phyloP scores from a whole-genome alignment of 2,329 filamentous ascomycete genomes.

The Myriosclerotinia duriaeana region DNA sequence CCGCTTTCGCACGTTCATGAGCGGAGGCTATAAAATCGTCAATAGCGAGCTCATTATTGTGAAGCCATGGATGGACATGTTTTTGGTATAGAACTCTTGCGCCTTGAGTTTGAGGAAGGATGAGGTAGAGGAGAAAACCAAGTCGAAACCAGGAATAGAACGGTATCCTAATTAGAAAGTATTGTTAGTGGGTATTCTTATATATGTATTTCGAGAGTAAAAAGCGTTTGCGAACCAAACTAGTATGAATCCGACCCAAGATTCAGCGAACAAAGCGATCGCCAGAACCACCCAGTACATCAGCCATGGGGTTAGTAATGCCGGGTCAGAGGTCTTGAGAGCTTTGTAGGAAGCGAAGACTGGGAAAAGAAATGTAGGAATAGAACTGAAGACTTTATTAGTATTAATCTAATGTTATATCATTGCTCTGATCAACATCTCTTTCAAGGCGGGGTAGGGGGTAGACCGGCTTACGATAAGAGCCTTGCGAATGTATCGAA shows the following conservation, averaged over 20 bases:
- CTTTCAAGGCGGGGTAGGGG: constrained; percentile 38
- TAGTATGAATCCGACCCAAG: constrained; percentile 83
- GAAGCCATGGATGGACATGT: constrained; percentile 84
- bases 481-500: constrained; percentile 77
- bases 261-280: constrained; percentile 77
- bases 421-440: neutral
- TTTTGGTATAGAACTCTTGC: constrained; percentile 81
- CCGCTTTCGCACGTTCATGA: constrained; percentile 74
- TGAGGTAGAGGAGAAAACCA: constrained; percentile 85
- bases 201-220: neutral
- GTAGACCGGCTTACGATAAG: constrained; percentile 60
- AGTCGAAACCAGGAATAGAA: constrained; percentile 93
- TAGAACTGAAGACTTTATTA: constrained; percentile 56
- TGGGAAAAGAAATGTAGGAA: constrained; percentile 88
- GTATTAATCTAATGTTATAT: constrained; percentile 16
- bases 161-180: constrained; percentile 61
- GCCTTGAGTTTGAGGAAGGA: constrained; percentile 96
- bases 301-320: constrained; percentile 91
- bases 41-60: constrained; percentile 82
- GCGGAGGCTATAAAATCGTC: constrained; percentile 82
- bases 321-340: constrained; percentile 85
- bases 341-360: constrained; percentile 98
- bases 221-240: constrained; percentile 57
- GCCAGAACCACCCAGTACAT: constrained; percentile 98
- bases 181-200: constrained; percentile 1